These are phyloP conservation scores for Sporisorium graminicola DNA, from an alignment of 1,284 basidiomycete genomes.

Conservation along the genomic window DNA sequence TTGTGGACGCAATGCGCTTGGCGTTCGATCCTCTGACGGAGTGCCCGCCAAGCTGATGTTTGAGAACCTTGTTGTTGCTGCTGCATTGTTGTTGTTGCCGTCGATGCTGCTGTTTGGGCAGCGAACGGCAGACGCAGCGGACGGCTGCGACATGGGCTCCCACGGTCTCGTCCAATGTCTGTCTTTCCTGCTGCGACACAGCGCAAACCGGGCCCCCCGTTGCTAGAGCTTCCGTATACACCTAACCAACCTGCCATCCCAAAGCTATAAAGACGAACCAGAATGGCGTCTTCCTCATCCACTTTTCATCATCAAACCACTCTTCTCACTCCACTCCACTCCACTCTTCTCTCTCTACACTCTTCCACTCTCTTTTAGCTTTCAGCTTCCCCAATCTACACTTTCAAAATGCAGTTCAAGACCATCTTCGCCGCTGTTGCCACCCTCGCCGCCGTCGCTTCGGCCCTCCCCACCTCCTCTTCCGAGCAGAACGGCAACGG, in stretches of 20 bases:
- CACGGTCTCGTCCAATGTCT: background rate
- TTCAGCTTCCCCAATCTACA: constrained; percentile 34
- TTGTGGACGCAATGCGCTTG: background rate
- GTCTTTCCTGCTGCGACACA: background rate
- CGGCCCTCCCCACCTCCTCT: constrained; percentile 34
- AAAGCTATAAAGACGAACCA: constrained; percentile 50
- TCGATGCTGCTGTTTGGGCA: background rate
- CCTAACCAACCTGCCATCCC: background rate
- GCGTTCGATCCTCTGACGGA: background rate
- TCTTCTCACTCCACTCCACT: constrained; percentile 41
- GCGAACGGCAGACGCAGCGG: background rate
- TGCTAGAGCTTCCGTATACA: constrained; percentile 14
- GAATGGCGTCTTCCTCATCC: constrained; percentile 31
- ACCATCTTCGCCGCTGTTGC: constrained; percentile 53
- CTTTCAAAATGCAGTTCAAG: constrained; percentile 62
- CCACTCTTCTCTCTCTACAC: constrained; percentile 41
- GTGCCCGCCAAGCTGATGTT: constrained; percentile 1
- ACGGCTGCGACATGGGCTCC: background rate
- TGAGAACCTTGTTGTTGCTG: constrained; percentile 1
- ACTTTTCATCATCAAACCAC: constrained; percentile 57
- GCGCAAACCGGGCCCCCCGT: too few relatives aligned
- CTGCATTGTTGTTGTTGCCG: background rate
- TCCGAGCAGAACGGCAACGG: constrained; percentile 48
- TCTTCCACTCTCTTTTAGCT: constrained; percentile 45
- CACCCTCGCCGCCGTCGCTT: constrained; percentile 50